Evolutionary conservation across 202 grass and related monocot genomes (phyloP).

Genomic region (Setaria viridis): DNA sequence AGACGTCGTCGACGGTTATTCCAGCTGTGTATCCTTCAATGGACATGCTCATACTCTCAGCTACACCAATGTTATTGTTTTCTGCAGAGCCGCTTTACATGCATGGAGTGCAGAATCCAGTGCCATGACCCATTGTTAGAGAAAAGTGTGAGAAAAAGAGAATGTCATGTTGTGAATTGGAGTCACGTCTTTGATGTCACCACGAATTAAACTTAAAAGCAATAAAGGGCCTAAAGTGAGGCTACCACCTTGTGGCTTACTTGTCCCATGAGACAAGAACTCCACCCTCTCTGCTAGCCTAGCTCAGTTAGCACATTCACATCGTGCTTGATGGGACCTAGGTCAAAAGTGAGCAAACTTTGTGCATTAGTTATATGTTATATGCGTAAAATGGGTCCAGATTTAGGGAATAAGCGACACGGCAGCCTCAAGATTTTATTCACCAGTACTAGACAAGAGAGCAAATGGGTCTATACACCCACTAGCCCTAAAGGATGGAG

Average conservation of each 20-base stretch:
- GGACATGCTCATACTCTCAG: conserved; percentile 18
- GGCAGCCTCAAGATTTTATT: conserved; percentile 69
- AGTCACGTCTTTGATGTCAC: conserved; percentile 53
- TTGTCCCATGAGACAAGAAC: conserved; percentile 47
- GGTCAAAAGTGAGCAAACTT: conserved; percentile 73
- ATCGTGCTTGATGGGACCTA: conserved; percentile 52
- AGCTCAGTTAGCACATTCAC: conserved; percentile 39
- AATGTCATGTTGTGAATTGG: conserved; percentile 46
- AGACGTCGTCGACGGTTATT: conserved; percentile 22
- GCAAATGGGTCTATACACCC: conserved; percentile 41
- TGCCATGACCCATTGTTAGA: conserved; percentile 37
- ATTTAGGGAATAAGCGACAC: conserved; percentile 79
- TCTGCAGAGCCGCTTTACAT: conserved; percentile 38
- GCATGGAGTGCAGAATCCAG: conserved; percentile 48
- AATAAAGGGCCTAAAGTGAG: conserved; percentile 30
- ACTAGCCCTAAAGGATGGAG: conserved; percentile 54
- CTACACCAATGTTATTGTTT: conserved; percentile 28
- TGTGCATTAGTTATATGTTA: conserved; percentile 31
- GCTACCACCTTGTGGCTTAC: conserved; percentile 22
- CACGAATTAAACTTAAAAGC: conserved; percentile 27
- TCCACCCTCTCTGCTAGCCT: conserved; percentile 36
- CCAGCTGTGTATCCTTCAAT: background rate
- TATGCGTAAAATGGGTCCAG: conserved; percentile 59
- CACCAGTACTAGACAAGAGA: conserved; percentile 49
- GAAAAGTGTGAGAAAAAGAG: conserved; percentile 13